phyloP scores from a whole-genome alignment of 805 yeast species.

The Candida chauliodis region DNA sequence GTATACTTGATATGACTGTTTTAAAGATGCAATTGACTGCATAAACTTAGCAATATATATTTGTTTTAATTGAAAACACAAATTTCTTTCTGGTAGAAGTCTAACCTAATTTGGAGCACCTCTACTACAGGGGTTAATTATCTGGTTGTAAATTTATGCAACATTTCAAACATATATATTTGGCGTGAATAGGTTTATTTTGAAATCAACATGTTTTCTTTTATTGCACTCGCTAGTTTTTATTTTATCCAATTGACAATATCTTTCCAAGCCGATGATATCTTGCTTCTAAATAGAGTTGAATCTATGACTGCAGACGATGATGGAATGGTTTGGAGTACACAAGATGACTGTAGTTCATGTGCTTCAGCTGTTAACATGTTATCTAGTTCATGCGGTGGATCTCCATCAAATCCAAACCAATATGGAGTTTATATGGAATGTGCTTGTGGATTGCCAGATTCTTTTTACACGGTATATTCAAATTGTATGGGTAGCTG shows the following conservation, averaged over 20 bases:
- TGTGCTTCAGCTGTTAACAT: neutral
- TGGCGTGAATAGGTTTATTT: no score
- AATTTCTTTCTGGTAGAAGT: no score
- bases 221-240: constrained; percentile 4
- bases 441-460: constrained; percentile 2
- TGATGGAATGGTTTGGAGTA: neutral
- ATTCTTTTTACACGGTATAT: neutral
- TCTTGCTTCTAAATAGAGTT: neutral
- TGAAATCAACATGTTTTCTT: neutral
- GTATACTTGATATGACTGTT: constrained; percentile 3
- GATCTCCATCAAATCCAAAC: neutral
- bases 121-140: no score
- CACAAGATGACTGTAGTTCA: neutral
- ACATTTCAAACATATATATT: neutral
- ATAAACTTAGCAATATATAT: constrained; percentile 1
- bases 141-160: constrained; percentile 1
- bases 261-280: neutral
- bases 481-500: neutral
- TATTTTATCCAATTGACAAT: neutral
- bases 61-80: neutral
- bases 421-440: neutral
- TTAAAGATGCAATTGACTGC: constrained; percentile 3
- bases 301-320: no score
- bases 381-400: constrained; percentile 1
- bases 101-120: no score